Conservation (phyloP, 768 basidiomycete genomes). For the Fomitopsis serialis region DNA sequence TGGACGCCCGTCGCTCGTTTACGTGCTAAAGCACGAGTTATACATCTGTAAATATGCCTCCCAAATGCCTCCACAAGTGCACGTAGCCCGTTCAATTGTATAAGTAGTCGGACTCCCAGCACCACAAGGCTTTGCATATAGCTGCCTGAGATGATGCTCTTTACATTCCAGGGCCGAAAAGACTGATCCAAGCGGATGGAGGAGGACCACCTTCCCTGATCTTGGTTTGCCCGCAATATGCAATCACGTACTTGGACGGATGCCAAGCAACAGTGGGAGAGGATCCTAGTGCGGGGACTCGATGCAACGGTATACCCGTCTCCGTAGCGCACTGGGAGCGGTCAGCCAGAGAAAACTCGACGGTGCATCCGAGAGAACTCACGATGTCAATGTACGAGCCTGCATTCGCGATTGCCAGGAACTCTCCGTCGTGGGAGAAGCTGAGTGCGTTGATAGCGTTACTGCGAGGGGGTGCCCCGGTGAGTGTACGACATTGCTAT, state of each 20-base stretch:
- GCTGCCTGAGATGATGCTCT: not conserved
- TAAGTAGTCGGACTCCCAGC: too few species aligned
- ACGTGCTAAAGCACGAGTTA: not conserved
- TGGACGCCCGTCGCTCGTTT: slow-evolving; percentile 2
- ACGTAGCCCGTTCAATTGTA: too few species aligned
- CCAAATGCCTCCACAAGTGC: too few species aligned
- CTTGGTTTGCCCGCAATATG: slow-evolving; percentile 77
- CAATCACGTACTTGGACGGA: slow-evolving; percentile 75
- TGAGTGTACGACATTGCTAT: not conserved
- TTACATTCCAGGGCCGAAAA: slow-evolving; percentile 49
- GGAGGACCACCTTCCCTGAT: slow-evolving; percentile 58
- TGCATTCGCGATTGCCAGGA: slow-evolving; percentile 67
- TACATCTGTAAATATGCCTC: not conserved
- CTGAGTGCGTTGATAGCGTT: slow-evolving; percentile 67
- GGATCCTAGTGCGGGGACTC: slow-evolving; percentile 66
- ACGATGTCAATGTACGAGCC: slow-evolving; percentile 78
- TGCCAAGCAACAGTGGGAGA: slow-evolving; percentile 81
- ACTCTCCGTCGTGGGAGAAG: slow-evolving; percentile 84
- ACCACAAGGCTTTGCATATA: not conserved
- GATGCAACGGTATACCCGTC: slow-evolving; percentile 67
- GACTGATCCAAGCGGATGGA: slow-evolving; percentile 62
- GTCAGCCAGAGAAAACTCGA: not conserved
- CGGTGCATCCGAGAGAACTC: slow-evolving; percentile 19
- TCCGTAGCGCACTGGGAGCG: slow-evolving; percentile 67
- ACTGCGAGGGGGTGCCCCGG: slow-evolving; percentile 31